A percentile compares a stretch with the other conserved stretches of the same genome.
Evolutionary conservation across 345 rosid species (phyloP).

Genomic region (Corymbia maculata): DNA sequence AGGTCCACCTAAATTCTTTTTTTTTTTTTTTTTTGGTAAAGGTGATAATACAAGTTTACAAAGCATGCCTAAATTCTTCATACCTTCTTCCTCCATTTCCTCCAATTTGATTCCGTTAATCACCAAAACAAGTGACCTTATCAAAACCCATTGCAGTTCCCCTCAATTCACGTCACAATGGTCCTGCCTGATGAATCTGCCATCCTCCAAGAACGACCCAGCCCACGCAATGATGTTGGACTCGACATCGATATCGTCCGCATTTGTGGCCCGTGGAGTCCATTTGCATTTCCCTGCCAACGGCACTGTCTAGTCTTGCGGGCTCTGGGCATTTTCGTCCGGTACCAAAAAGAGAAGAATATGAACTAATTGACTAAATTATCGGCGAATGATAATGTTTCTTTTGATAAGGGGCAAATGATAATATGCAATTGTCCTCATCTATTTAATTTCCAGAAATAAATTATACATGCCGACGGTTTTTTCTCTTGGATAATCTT

Average conservation of each 20-base stretch:
- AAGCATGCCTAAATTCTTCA: neutral
- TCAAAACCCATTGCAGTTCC: neutral
- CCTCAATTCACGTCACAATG: neutral
- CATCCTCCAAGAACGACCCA: neutral
- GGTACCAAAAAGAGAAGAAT: neutral
- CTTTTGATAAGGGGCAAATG: neutral
- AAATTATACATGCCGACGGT: accelerated
- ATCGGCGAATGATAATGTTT: neutral
- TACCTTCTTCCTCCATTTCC: neutral
- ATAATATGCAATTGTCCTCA: neutral
- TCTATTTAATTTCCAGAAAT: neutral
- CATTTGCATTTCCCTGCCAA: neutral
- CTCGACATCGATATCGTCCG: neutral
- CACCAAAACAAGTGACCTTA: neutral
- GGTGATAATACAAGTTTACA: too few species aligned
- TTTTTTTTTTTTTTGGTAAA: too few species aligned
- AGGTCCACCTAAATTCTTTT: too few species aligned
- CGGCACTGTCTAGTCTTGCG: neutral
- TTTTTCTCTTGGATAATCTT: neutral
- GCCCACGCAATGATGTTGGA: neutral
- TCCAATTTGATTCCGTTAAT: neutral
- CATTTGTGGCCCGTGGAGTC: neutral
- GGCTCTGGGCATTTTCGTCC: neutral
- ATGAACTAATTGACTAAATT: neutral
- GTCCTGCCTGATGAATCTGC: neutral